Base-by-base conservation (phyloP, 2,329 filamentous ascomycete species). In the Monosporascus sp. region DNA sequence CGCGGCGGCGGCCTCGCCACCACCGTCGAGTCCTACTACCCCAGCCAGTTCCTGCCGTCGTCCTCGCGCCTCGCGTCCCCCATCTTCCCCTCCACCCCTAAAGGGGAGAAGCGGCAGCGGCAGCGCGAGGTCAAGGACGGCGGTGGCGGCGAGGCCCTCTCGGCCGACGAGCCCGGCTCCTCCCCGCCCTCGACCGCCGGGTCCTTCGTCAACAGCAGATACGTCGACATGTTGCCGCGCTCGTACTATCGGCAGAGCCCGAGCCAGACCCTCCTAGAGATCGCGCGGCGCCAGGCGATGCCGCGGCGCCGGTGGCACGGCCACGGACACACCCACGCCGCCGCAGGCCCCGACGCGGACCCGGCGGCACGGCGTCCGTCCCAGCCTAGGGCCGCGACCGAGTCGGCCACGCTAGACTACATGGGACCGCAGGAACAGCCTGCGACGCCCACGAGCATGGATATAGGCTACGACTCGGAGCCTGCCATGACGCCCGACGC, bases 1-100 rank as follows among this genome's bases (percentile, higher is more conserved):
- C 74, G 82, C 24, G 77, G 79, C 17, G 70, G 72, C 18, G 62
- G 64, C 44, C 63, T 57, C 48, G 63, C 49, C 54, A 62, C 60
- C 50, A 54, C 57, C 27, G 50, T 63, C 31, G 65, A 67, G 37
- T 57, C 62, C 3, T 68, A 68, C 50, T 68, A 68, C 47, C 62
- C 65, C 17, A 57, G 56, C 52, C 64, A 68, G 45, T 59, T 65
- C 55, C 58, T 66, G 53, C 50, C 50, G 8, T 51, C 58, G 35
- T 38, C 50, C 22, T 59, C 60, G 24, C 50, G 65, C 1, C 51
- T 65, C 14, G 59, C 61, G 2, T 67, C 65, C 22, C 65, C 65
- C 3, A 36, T 58, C 27, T 62, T 61, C 51, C 65, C 67, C 8
- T 60, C 63, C 4, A 66, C 64, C 1, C 64, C 65, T 24, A 62